Evolutionary conservation across 768 basidiomycete species (phyloP).

Genomic region (Suillus decipiens): DNA sequence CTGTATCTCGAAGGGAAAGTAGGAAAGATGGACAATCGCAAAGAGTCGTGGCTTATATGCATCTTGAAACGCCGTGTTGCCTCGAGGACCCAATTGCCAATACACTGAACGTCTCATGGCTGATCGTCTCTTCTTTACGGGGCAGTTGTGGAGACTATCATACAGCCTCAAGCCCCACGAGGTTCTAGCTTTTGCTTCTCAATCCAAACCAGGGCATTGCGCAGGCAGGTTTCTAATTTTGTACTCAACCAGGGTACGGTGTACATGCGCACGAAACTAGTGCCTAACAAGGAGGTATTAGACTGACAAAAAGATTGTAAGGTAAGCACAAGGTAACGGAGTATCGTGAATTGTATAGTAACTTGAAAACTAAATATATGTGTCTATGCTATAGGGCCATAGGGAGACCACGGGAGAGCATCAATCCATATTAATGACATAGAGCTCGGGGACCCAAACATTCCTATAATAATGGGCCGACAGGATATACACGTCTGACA

Average conservation of each 20-base stretch:
- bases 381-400: too few relatives aligned
- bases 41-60: background rate
- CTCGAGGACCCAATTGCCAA: background rate
- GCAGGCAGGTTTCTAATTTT: background rate
- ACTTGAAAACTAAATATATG: background rate
- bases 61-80: background rate
- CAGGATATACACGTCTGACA: constrained; percentile 21
- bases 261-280: background rate
- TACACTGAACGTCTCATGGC: constrained; percentile 3
- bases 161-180: background rate
- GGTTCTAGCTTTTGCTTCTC: background rate
- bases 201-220: background rate
- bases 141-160: constrained; percentile 3
- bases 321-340: too few relatives aligned
- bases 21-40: background rate
- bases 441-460: constrained; percentile 32
- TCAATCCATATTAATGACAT: constrained; percentile 23
- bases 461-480: constrained; percentile 30
- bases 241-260: background rate
- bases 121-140: constrained; percentile 4
- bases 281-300: background rate
- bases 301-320: background rate
- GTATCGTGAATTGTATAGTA: background rate
- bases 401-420: background rate
- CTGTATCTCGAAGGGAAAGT: background rate